These are phyloP conservation scores for Metschnikowia santaceciliae DNA, from an alignment of 805 yeast genomes.

Conservation along the genomic window DNA sequence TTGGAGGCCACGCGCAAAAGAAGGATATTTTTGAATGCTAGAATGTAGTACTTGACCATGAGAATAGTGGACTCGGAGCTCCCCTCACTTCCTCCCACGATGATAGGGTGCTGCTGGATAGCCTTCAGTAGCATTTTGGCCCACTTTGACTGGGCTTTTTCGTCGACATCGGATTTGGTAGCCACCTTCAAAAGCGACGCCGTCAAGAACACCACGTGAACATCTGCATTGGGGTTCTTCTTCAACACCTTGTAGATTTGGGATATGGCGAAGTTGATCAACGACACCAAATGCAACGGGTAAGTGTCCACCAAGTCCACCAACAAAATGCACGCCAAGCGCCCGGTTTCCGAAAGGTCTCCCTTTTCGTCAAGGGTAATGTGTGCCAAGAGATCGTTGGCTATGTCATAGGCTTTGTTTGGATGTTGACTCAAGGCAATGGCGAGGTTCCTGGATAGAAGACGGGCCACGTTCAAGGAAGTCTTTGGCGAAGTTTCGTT, in stretches of 20 bases:
- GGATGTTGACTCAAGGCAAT: slow-evolving; percentile 28
- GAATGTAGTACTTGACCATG: slow-evolving; percentile 30
- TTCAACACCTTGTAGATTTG: slow-evolving; percentile 39
- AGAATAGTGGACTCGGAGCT: slow-evolving; percentile 19
- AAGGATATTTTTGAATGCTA: slow-evolving; percentile 30
- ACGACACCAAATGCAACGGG: slow-evolving; percentile 35
- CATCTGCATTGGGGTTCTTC: slow-evolving; percentile 25
- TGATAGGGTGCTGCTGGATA: slow-evolving; percentile 19
- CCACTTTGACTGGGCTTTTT: slow-evolving; percentile 35
- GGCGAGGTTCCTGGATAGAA: slow-evolving; percentile 28
- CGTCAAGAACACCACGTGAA: slow-evolving; percentile 29
- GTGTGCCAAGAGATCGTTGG: slow-evolving; percentile 31
- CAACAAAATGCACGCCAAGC: slow-evolving; percentile 28
- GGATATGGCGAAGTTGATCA: slow-evolving; percentile 30
- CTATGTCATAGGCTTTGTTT: slow-evolving; percentile 34
- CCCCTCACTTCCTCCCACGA: slow-evolving; percentile 13
- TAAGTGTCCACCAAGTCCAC: slow-evolving; percentile 35
- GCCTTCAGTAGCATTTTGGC: slow-evolving; percentile 30
- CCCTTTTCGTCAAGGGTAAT: slow-evolving; percentile 18
- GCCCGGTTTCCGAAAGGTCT: slow-evolving; percentile 17
- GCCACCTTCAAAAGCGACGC: slow-evolving; percentile 31
- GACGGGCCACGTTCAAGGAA: slow-evolving; percentile 21
- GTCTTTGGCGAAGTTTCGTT: not conserved
- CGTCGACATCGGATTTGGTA: slow-evolving; percentile 37
- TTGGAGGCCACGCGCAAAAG: slow-evolving; percentile 31